phyloP scores from a whole-genome alignment of 2,329 filamentous ascomycete species.

The Hymenoscyphus salicellus region DNA sequence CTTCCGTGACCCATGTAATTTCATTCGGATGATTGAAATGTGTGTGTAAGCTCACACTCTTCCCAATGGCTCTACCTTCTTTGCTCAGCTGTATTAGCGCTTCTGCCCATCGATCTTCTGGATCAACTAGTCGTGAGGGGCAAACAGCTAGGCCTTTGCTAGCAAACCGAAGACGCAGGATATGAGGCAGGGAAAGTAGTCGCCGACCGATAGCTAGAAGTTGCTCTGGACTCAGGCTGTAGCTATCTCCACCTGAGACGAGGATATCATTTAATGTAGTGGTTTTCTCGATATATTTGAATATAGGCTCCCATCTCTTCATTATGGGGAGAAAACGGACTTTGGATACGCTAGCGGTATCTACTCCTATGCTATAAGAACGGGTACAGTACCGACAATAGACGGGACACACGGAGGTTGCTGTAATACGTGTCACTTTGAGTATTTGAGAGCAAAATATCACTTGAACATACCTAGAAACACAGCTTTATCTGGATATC shows the following conservation, averaged over 20 bases:
- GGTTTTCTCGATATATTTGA: conserved; percentile 53
- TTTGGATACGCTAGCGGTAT: conserved; percentile 52
- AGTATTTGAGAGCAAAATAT: not conserved
- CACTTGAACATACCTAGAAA: conserved; percentile 49
- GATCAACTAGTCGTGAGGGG: conserved; percentile 54
- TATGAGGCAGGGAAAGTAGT: conserved; percentile 55
- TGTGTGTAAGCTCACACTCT: conserved; percentile 61
- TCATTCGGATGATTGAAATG: conserved; percentile 64
- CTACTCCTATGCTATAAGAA: conserved; percentile 55
- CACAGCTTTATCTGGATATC: conserved; percentile 62
- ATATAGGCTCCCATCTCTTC: conserved; percentile 53
- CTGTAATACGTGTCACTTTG: conserved; percentile 35
- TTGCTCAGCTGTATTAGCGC: conserved; percentile 51
- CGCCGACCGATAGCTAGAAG: conserved; percentile 53
- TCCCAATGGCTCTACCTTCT: conserved; percentile 50
- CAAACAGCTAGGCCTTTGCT: conserved; percentile 60
- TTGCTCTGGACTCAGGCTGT: conserved; percentile 53
- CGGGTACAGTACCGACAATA: conserved; percentile 64
- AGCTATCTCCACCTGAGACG: conserved; percentile 61
- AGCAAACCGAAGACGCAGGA: conserved; percentile 59
- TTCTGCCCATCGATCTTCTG: conserved; percentile 51
- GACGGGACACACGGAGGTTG: conserved; percentile 58
- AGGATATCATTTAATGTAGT: conserved; percentile 56
- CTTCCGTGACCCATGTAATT: conserved; percentile 57
- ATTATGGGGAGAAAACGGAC: conserved; percentile 40